A percentile compares a stretch with the other conserved stretches of the same genome.
phyloP scores from a whole-genome alignment of 2,329 filamentous ascomycete genomes.

The Penicillium sp. region DNA sequence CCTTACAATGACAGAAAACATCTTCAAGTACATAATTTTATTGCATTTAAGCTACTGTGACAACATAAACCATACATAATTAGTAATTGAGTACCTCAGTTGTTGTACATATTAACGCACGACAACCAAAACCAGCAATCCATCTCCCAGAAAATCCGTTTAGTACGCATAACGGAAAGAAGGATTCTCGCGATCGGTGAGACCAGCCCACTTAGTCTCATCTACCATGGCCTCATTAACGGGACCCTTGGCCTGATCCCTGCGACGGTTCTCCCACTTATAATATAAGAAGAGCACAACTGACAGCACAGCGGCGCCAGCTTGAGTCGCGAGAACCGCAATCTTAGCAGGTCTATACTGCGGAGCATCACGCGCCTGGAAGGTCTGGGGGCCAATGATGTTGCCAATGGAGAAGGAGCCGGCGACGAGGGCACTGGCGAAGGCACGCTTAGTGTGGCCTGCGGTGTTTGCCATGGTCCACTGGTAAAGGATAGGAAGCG shows the following conservation, averaged over 20 bases:
- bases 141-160: neutral
- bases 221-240: conserved; percentile 29
- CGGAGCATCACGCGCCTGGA: conserved; percentile 52
- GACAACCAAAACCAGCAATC: neutral
- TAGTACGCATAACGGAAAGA: conserved; percentile 46
- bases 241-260: conserved; percentile 25
- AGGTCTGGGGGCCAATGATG: conserved; percentile 55
- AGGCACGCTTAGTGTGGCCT: conserved; percentile 58
- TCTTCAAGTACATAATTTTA: neutral
- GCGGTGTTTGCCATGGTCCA: conserved; percentile 57
- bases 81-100: neutral
- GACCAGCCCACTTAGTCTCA: conserved; percentile 39
- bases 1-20: neutral
- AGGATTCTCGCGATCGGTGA: conserved; percentile 44
- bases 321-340: conserved; percentile 48
- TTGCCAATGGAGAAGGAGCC: conserved; percentile 55
- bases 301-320: conserved; percentile 38
- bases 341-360: conserved; percentile 51
- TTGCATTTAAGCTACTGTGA: neutral
- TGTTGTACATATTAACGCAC: neutral
- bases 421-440: conserved; percentile 54
- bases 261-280: conserved; percentile 39
- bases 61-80: neutral
- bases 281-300: conserved; percentile 40
- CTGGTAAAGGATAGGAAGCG: conserved; percentile 53